Conservation (phyloP, 2,329 filamentous ascomycete genomes). For the Fusarium poae region DNA sequence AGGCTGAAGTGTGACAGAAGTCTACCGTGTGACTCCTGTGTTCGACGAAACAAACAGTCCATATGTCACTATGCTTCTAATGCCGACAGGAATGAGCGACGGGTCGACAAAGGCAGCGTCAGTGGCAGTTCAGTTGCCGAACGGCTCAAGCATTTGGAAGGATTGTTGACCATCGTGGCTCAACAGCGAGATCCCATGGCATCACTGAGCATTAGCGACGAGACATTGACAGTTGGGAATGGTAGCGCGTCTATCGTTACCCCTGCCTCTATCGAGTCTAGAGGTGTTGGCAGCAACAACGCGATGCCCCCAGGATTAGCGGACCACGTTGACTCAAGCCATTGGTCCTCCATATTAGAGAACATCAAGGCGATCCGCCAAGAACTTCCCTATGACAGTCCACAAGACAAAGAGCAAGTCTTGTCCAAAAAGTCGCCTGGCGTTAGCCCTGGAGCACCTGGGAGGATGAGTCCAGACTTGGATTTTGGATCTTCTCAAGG, state of each 20-base stretch:
- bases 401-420: fast-evolving
- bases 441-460: fast-evolving
- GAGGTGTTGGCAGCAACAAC: fast-evolving
- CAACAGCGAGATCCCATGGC: neutral
- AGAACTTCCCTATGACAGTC: constrained; percentile 38
- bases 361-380: constrained; percentile 53
- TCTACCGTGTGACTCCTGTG: constrained; percentile 52
- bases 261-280: neutral
- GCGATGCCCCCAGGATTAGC: fast-evolving
- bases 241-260: fast-evolving
- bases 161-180: constrained; percentile 42
- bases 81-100: constrained; percentile 37
- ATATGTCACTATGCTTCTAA: constrained; percentile 51
- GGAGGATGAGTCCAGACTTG: neutral
- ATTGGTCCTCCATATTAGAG: constrained; percentile 54
- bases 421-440: neutral
- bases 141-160: constrained; percentile 50
- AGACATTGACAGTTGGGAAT: fast-evolving
- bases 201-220: neutral
- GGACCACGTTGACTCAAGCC: constrained; percentile 50
- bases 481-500: neutral
- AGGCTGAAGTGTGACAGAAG: constrained; percentile 53
- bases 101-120: neutral
- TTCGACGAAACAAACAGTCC: constrained; percentile 40
- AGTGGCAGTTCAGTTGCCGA: constrained; percentile 28